phyloP scores from a whole-genome alignment of 495 filamentous ascomycete genomes.

The Sordaria brevicollis region DNA sequence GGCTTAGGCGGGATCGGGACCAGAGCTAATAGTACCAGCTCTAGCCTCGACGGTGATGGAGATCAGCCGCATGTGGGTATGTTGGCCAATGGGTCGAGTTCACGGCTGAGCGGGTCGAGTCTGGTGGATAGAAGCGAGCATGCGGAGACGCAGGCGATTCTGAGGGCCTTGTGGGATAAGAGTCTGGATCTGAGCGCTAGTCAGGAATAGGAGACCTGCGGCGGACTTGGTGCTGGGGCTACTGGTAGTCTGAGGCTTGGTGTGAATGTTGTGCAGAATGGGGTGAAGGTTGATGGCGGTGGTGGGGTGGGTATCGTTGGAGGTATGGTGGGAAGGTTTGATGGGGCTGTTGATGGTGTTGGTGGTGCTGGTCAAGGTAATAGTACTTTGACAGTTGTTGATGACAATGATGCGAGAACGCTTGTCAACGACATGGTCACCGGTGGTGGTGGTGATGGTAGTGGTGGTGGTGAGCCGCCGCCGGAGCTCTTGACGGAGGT shows the following conservation, averaged over 20 bases:
- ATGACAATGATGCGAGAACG: neutral
- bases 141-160: conserved; percentile 32
- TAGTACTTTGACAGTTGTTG: too few species aligned
- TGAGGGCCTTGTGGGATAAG: conserved; percentile 47
- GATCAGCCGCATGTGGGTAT: neutral
- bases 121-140: conserved; percentile 32
- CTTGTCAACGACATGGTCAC: neutral
- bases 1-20: neutral
- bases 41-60: conserved; percentile 28
- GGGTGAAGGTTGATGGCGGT: neutral
- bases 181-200: conserved; percentile 39
- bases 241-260: neutral
- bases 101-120: conserved; percentile 31
- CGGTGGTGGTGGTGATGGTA: neutral
- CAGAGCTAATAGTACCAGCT: conserved; percentile 17
- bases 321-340: neutral
- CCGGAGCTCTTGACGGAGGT: neutral
- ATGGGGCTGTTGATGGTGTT: neutral
- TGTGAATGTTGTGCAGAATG: neutral
- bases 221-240: neutral
- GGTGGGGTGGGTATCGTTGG: neutral
- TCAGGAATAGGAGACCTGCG: conserved; percentile 29
- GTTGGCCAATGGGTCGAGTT: conserved; percentile 10
- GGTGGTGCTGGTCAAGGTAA: neutral
- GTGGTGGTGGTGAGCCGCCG: neutral